Conservation (phyloP, 2,329 filamentous ascomycete genomes). For the Camillea tinctor region DNA sequence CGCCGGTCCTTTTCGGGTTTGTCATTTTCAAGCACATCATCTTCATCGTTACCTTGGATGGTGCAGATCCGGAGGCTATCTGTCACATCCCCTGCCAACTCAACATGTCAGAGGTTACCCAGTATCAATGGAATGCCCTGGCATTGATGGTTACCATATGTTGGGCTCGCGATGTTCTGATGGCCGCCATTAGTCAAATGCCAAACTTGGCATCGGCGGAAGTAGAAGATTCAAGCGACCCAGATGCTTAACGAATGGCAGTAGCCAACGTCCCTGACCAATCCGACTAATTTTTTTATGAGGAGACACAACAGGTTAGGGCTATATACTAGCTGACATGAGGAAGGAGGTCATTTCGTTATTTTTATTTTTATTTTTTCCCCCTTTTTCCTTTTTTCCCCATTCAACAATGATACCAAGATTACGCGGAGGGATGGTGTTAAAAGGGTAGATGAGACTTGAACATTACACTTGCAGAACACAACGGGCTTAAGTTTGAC, state of each 20-base stretch:
- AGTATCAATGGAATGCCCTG: constrained; percentile 34
- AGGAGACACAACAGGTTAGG: background rate
- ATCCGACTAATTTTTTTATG: background rate
- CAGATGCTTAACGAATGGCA: constrained; percentile 20
- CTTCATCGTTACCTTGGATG: constrained; percentile 32
- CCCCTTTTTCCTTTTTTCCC: constrained; percentile 1
- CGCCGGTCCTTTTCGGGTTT: constrained; percentile 32
- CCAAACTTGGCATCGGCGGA: constrained; percentile 4
- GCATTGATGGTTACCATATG: constrained; percentile 34
- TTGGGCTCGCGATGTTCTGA: constrained; percentile 32
- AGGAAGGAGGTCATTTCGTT: background rate
- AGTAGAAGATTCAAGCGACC: constrained; percentile 19
- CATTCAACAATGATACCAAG: background rate
- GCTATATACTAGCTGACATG: background rate
- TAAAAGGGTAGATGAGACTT: background rate
- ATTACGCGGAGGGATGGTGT: background rate
- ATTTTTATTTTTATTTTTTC: background rate
- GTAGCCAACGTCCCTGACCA: background rate
- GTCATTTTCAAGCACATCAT: constrained; percentile 32
- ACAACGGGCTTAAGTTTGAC: background rate
- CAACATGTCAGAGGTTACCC: constrained; percentile 30
- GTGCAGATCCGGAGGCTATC: constrained; percentile 21
- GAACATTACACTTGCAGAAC: background rate
- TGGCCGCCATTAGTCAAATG: constrained; percentile 11
- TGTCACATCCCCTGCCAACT: constrained; percentile 29